Evolutionary conservation across 2,329 filamentous ascomycete genomes (phyloP), one percentile per base, ranked within the genome.

Genomic region (Amesomyces nigricolor): DNA sequence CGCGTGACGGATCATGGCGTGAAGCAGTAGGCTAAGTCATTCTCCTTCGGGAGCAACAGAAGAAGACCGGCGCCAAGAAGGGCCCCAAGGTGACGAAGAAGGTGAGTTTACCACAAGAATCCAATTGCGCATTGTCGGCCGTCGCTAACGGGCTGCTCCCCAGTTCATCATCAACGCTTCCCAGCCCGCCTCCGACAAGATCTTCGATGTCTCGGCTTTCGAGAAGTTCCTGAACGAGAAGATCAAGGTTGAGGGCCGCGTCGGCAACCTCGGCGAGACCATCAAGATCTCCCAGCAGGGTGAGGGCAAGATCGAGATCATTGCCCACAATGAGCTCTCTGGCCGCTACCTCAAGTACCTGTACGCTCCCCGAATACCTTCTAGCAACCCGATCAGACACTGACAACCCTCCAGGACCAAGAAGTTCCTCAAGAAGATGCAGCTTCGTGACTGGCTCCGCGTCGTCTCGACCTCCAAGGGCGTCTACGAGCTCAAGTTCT

Each of bases 361-460:
- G 90, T 95, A 82, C 66, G 90, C 22, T 26, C 22, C 22, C 22
- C 22, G 22, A 26, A 26, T 5, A 26, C 22, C 2, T 26, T 37
- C 32, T 26, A 2, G 4, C 42, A 14, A 19, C 16, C 65, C 10
- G 2, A 5, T 35, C 5, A 53, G 11, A 46, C 54, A 46, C 67
- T 71, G 55, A 71, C 63, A 19, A 2, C 11, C 13, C 11, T 19
- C 13, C 66, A 95, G 90, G 75, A 99, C 94, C 77, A 99, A 99
- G 90, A 99, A 99, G 86, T 99, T 96, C 88, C 88, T 99, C 78
- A 99, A 99, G 91, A 99, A 99, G 89, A 90, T 96, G 84, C 92
- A 97, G 86, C 89, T 99, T 75, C 90, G 94, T 81, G 94, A 99
- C 84, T 99, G 94, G 94, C 89, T 99, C 73, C 91, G 94, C 71